Evolutionary conservation across 2,329 filamentous ascomycete species (phyloP), one percentile per base, ranked within the genome.

Genomic region (Pestalotiopsis sp.): DNA sequence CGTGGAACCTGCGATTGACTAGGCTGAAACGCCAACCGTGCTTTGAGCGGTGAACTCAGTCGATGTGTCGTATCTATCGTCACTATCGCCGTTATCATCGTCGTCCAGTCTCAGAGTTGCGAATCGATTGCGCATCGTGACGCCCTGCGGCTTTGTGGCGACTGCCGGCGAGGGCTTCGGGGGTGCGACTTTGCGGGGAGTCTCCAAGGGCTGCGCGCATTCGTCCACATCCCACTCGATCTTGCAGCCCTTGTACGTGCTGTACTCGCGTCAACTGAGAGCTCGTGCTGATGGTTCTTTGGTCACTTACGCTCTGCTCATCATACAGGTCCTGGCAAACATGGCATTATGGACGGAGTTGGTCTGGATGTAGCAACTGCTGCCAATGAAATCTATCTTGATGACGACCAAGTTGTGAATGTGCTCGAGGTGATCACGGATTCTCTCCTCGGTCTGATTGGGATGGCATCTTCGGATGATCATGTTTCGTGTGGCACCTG

Each of bases 391-490:
- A 7, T 81, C 80, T 59, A 96, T 81, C 58, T 87, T 87, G 74
- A 96, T 84, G 12, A 97, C 87, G 25, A 91, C 83, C 1, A 97
- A 84, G 70, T 93, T 93, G 81, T 95, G 90, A 70, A 97, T 95
- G 77, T 97, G 93, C 27, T 94, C 91, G 49, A 96, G 84, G 73
- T 97, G 92, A 4, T 90, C 86, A 12, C 91, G 89, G 71, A 97
- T 89, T 17, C 81, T 80, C 7, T 87, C 81, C 72, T 90, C 90
- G 0, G 90, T 93, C 72, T 92, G 82, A 66, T 82, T 85, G 66
- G 81, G 81, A 73, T 83, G 83, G 72, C 87, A 88, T 11, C 86
- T 85, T 68, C 87, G 87, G 57, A 97, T 86, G 23, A 95, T 81
- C 49, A 97, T 78, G 74, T 95, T 96, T 69, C 93, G 89, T 57